A percentile compares a stretch with the other conserved stretches of the same genome.
Evolutionary conservation across 176 grass and related monocot species (phyloP).

Genomic region (Bonia amplexicaulis): DNA sequence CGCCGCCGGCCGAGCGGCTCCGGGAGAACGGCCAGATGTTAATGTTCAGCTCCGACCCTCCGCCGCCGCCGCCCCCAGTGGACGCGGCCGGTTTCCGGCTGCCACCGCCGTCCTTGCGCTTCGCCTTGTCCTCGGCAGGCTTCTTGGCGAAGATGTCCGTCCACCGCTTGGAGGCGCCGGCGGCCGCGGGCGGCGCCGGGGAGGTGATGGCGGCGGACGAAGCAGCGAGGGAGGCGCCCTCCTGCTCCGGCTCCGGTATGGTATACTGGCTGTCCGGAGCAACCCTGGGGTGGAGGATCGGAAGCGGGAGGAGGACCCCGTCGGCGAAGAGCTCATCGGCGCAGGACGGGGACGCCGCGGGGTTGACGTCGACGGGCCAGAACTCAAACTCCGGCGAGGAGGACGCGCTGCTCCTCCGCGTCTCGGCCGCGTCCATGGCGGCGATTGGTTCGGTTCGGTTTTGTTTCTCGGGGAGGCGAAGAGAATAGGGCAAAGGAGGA

Average conservation of each 20-base stretch:
- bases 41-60: constrained; percentile 60
- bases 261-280: background rate
- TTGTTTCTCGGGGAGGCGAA: background rate
- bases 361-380: constrained; percentile 49
- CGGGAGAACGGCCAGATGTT: constrained; percentile 88
- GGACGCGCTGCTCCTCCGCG: constrained; percentile 40
- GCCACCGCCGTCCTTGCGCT: background rate
- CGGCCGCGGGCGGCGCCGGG: background rate
- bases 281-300: background rate
- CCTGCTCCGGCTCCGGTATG: background rate
- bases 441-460: background rate
- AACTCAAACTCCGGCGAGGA: constrained; percentile 76
- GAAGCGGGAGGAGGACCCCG: constrained; percentile 58
- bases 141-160: constrained; percentile 80
- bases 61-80: background rate
- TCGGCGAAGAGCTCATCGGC: constrained; percentile 79
- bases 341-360: constrained; percentile 20
- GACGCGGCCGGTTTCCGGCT: constrained; percentile 6
- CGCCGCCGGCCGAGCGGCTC: constrained; percentile 55
- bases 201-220: background rate
- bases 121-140: constrained; percentile 22
- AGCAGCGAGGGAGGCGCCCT: background rate
- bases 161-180: constrained; percentile 62
- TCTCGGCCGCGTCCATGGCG: constrained; percentile 7
- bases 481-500: no score